Percentiles rank a stretch among this genome's conserved stretches.
phyloP scores from a whole-genome alignment of 1,284 basidiomycete genomes.

The Earliella scabrosa region DNA sequence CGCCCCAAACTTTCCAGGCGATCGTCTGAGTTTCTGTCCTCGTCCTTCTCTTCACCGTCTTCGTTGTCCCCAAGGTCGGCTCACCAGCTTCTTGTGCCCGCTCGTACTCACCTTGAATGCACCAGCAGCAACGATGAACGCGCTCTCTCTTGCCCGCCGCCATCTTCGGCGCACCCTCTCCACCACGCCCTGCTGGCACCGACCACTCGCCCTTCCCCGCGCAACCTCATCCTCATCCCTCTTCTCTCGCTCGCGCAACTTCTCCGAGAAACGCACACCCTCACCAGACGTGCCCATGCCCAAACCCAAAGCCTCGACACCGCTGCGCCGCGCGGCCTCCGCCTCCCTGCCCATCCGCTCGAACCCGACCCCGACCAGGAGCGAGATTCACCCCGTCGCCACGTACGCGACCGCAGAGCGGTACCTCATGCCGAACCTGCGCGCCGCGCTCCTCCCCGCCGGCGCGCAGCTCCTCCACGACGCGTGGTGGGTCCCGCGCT shows the following conservation, averaged over 20 bases:
- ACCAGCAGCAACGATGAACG: constrained; percentile 11
- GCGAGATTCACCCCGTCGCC: constrained; percentile 72
- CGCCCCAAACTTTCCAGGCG: no score
- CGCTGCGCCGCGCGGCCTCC: constrained; percentile 71
- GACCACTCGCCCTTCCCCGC: no score
- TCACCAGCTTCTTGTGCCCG: background rate
- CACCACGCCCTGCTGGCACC: constrained; percentile 10
- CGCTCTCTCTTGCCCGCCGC: constrained; percentile 6
- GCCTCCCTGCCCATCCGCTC: constrained; percentile 77
- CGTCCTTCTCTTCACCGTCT: no score
- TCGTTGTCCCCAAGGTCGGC: background rate
- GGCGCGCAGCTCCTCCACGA: constrained; percentile 67
- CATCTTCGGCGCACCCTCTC: constrained; percentile 14
- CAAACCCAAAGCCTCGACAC: constrained; percentile 77
- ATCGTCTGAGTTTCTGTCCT: no score
- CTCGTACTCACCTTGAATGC: background rate
- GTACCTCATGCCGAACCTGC: constrained; percentile 64
- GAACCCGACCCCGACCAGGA: constrained; percentile 79
- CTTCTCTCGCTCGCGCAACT: constrained; percentile 8
- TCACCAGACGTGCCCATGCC: constrained; percentile 39
- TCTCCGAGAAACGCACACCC: constrained; percentile 10
- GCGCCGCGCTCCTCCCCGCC: constrained; percentile 53
- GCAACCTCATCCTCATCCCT: background rate
- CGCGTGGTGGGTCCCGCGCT: constrained; percentile 78
- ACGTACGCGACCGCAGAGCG: constrained; percentile 81